A percentile compares a stretch with the other conserved stretches of the same genome.
Evolutionary conservation across 2,329 filamentous ascomycete species (phyloP).

Genomic region (Tolypocladium endophyticum): DNA sequence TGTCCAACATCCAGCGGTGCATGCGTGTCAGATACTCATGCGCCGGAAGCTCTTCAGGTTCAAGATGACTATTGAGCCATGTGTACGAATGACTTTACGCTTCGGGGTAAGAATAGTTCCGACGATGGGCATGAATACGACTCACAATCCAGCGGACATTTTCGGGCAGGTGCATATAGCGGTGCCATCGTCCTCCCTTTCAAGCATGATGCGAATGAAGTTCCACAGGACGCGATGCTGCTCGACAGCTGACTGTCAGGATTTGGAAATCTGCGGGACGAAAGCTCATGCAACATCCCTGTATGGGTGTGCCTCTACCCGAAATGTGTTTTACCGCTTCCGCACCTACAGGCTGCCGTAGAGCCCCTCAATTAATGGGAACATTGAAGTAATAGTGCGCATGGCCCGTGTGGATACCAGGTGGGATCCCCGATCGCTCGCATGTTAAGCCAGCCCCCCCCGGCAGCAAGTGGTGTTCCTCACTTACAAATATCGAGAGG

Average conservation of each 20-base stretch:
- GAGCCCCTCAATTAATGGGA: background rate
- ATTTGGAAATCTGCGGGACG: background rate
- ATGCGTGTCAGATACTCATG: constrained; percentile 86
- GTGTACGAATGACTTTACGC: constrained; percentile 11
- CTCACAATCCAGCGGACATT: background rate
- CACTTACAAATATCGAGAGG: background rate
- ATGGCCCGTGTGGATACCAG: background rate
- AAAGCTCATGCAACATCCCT: background rate
- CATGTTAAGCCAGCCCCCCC: background rate
- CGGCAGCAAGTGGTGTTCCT: background rate
- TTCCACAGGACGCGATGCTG: background rate
- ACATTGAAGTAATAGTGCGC: background rate
- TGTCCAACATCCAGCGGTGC: constrained; percentile 88
- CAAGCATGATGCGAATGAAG: background rate
- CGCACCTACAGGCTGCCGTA: no score
- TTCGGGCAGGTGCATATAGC: background rate
- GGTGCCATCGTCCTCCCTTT: background rate
- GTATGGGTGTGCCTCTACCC: no score
- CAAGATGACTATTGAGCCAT: constrained; percentile 30
- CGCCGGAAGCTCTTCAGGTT: constrained; percentile 78
- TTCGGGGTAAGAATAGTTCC: background rate
- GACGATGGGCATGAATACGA: background rate
- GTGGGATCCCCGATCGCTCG: background rate
- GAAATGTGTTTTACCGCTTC: no score
- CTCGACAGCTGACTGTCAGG: background rate